Evolutionary conservation across 164 flowering plant species (phyloP), one percentile per base, ranked within the genome.

Genomic region (Vitis labrusca): DNA sequence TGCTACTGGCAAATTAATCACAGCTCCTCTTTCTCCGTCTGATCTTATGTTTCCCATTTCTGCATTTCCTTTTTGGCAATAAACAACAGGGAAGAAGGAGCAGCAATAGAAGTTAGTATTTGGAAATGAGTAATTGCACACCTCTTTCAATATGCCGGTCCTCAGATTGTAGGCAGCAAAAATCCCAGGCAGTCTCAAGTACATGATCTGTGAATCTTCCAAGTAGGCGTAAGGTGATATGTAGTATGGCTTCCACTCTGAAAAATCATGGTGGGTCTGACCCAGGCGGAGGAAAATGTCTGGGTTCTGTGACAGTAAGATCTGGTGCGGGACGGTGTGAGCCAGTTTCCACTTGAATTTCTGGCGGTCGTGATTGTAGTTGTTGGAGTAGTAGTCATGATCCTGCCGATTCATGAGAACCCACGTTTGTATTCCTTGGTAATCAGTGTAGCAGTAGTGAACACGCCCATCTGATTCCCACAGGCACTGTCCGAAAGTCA

Each of bases 401-500:
- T 67, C 70, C 14, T 67, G 19, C 19, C 48, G 53, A 1, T 67
- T 67, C 63, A 67, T 62, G 10, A 67, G 70, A 58, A 4, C 47
- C 70, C 70, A 67, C 10, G 63, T 67, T 5, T 67, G 62, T 16
- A 67, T 17, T 19, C 70, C 70, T 5, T 32, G n/a, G 60, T 15
- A 64, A 27, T 64, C 50, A 10, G 67, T 8, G 67, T 64, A 64
- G 50, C 56, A 64, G 27, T 64, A 64, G 56, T 64, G 56, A 16
- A 64, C n/a, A 6, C 11, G 17, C 3, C 68, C 68, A 19, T 51
- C 19, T 8, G 68, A 51, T 53, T 65, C 68, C 58, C 58, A 52
- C 48, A 65, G 30, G 37, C 68, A 65, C 37, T 65, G 68, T 3
- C 68, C 68, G 11, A 51, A 65, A 15, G 68, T 65, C 59, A 65